Evolutionary conservation across 2,329 filamentous ascomycete species (phyloP), one percentile per base, ranked within the genome.

Genomic region (Xylariaceae sp.): DNA sequence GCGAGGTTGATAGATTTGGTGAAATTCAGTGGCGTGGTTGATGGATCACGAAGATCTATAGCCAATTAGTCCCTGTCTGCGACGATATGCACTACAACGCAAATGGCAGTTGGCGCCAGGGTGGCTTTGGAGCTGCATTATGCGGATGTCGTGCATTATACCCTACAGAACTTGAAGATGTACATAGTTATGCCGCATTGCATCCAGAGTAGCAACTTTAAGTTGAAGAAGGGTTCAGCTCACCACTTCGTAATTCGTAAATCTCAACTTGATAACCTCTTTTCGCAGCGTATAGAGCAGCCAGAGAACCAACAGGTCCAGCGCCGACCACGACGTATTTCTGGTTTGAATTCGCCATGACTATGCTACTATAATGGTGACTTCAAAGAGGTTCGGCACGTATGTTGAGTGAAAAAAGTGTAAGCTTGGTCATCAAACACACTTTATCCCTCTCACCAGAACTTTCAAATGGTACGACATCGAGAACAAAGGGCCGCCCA

Each of bases 1-100:
- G 95, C 94, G 53, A 99, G 78, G 71, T 99, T 99, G 79, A 99
- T 99, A n/a, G 95, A 98, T 74, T 92, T 96, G 59, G 93, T 96
- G 71, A 97, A 97, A 75, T 97, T 97, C 60, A 98, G 81, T 3
- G 94, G 93, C 26, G 87, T 87, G 0, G 91, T 96, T 2, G 86
- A 83, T 2, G 90, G 87, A 72, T 96, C 87, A 36, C 95, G 87
- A 45, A 98, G 87, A 78, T 99, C 95, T 98, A 56, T 40, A 19
- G 29, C 54, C 36, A 41, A 53, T 64, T 6, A 62, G 57, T 60
- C n/a, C 28, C 28, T 31, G 28, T 31, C 28, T 31, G n/a, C 12
- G 28, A 31, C 28, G 7, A 46, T 47, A 34, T 34, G 21, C 12
- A 11, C 7, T 9, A 26, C 14, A 21, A 24, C 24, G 16, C 28